These are phyloP conservation scores for Lycium barbarum DNA, from an alignment of 257 asterid genomes.

Conservation along the genomic window DNA sequence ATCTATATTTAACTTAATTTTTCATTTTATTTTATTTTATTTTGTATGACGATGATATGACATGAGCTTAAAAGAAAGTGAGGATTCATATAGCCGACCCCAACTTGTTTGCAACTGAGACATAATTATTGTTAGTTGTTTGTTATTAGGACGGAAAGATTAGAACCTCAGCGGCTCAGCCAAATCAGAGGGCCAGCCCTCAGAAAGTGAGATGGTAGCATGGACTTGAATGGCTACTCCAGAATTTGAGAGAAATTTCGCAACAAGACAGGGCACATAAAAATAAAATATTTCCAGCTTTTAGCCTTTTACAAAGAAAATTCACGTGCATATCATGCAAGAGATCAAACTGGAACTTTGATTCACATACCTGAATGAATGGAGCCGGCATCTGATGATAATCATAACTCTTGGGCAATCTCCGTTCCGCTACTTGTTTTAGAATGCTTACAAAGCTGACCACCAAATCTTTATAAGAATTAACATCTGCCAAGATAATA, in stretches of 20 bases:
- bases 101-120: not conserved
- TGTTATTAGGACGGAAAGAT: not conserved
- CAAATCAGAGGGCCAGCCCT: conserved; percentile 22
- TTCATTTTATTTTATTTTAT: not conserved
- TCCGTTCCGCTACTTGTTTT: conserved; percentile 94
- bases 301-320: conserved; percentile 10
- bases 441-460: conserved; percentile 93
- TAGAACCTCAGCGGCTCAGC: not conserved
- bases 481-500: conserved; percentile 74
- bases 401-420: conserved; percentile 92
- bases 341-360: not conserved
- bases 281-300: conserved; percentile 3
- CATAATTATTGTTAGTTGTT: not conserved
- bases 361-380: conserved; percentile 73
- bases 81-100: not conserved
- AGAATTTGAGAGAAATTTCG: not conserved
- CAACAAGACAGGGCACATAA: not conserved
- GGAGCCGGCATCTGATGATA: conserved; percentile 99
- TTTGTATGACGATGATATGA: not conserved
- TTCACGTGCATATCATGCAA: not conserved
- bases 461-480: conserved; percentile 81
- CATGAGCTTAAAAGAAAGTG: not conserved
- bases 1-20: not conserved
- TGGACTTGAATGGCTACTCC: conserved; percentile 2
- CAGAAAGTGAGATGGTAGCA: conserved; percentile 16